A percentile compares a stretch with the other conserved stretches of the same genome.
These are phyloP conservation scores for Yamadazyma laniorum DNA, from an alignment of 805 yeast species.

Conservation along the genomic window DNA sequence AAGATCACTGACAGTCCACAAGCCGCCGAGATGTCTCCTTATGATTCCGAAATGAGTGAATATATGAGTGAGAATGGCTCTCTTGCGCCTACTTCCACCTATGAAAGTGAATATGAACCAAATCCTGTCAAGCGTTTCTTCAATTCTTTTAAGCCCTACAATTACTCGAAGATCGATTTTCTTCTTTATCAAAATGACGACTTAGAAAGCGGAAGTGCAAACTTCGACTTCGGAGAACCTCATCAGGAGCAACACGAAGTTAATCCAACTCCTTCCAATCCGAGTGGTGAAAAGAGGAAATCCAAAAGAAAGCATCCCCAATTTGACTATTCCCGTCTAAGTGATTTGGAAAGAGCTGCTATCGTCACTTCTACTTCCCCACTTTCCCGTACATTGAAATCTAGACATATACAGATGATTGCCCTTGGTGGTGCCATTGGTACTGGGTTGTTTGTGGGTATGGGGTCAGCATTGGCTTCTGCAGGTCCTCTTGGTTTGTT, in stretches of 20 bases:
- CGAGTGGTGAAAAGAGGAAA: background rate
- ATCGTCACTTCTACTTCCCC: constrained; percentile 34
- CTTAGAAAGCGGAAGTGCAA: constrained; percentile 8
- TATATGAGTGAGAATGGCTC: constrained; percentile 4
- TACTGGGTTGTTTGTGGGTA: constrained; percentile 58
- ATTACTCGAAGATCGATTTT: constrained; percentile 21
- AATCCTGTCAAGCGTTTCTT: constrained; percentile 18
- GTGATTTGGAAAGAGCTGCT: constrained; percentile 34
- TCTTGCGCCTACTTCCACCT: constrained; percentile 3
- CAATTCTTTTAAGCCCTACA: constrained; percentile 27
- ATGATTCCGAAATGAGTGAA: constrained; percentile 5
- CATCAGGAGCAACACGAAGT: constrained; percentile 2
- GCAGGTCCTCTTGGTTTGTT: constrained; percentile 67
- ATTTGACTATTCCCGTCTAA: constrained; percentile 24
- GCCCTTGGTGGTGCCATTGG: constrained; percentile 26
- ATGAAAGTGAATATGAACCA: constrained; percentile 14
- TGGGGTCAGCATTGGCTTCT: constrained; percentile 54
- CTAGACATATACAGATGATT: constrained; percentile 20
- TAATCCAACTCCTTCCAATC: constrained; percentile 3
- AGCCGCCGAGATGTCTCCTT: constrained; percentile 9
- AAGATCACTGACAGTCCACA: constrained; percentile 5
- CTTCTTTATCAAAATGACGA: constrained; percentile 11
- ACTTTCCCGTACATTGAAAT: constrained; percentile 22
- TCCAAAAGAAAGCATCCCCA: constrained; percentile 19
- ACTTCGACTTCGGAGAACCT: background rate